These are phyloP conservation scores for Debaryomyces psychrophilus DNA, from an alignment of 1,139 yeast genomes.

Conservation along the genomic window DNA sequence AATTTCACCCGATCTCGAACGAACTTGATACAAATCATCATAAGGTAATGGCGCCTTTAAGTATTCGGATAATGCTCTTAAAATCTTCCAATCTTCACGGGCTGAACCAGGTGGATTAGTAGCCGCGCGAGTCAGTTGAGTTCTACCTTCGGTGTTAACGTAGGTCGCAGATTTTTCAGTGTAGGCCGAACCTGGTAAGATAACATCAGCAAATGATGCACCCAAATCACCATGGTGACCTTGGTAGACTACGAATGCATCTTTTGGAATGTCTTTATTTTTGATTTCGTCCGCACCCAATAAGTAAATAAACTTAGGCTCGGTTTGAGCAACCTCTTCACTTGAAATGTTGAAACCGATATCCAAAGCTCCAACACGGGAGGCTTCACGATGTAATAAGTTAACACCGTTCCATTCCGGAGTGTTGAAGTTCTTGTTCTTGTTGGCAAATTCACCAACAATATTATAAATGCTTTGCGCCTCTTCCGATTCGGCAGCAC, in stretches of 20 bases:
- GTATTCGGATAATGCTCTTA: slow-evolving; percentile 83
- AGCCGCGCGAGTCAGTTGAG: slow-evolving; percentile 85
- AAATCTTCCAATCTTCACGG: slow-evolving; percentile 90
- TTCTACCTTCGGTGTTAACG: slow-evolving; percentile 89
- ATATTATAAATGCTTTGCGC: slow-evolving; percentile 63
- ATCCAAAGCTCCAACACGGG: slow-evolving; percentile 85
- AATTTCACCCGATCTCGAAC: slow-evolving; percentile 71
- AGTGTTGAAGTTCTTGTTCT: slow-evolving; percentile 63
- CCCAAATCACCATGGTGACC: slow-evolving; percentile 94
- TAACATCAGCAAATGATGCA: slow-evolving; percentile 86
- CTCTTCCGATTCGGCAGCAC: slow-evolving; percentile 71
- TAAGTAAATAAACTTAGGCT: slow-evolving; percentile 77
- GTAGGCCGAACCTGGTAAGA: slow-evolving; percentile 86
- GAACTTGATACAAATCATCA: slow-evolving; percentile 71
- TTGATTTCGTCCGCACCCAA: slow-evolving; percentile 84
- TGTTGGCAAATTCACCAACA: slow-evolving; percentile 65
- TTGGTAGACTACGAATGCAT: slow-evolving; percentile 87
- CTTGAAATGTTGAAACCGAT: slow-evolving; percentile 72
- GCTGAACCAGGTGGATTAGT: slow-evolving; percentile 91
- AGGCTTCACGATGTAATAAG: slow-evolving; percentile 82
- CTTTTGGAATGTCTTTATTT: slow-evolving; percentile 72
- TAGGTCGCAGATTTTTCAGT: slow-evolving; percentile 89
- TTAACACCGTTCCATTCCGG: slow-evolving; percentile 84
- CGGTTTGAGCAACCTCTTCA: slow-evolving; percentile 48
- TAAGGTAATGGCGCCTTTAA: slow-evolving; percentile 73